phyloP scores from a whole-genome alignment of 306 rosid genomes.

The Casuarina cunninghamiana region DNA sequence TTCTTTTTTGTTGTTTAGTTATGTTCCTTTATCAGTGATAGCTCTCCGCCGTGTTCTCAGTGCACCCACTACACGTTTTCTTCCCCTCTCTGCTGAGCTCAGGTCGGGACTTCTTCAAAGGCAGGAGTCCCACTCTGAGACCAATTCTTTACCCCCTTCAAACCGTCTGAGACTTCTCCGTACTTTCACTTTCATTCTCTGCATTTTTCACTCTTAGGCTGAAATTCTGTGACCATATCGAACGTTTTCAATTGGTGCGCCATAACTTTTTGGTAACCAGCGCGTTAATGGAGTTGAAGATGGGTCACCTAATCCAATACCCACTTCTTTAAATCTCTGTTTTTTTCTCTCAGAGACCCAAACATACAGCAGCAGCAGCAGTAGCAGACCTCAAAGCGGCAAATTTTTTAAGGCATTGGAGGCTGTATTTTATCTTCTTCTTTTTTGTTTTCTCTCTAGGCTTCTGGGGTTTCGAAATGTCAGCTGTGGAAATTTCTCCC shows the following conservation, averaged over 20 bases:
- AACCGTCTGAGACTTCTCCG: neutral
- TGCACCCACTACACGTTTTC: conserved; percentile 57
- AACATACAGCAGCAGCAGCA: neutral
- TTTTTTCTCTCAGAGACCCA: conserved; percentile 21
- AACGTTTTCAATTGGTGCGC: neutral
- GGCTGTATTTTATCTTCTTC: conserved; percentile 5
- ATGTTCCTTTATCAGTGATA: conserved; percentile 42
- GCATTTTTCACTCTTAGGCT: conserved; percentile 18
- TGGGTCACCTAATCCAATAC: conserved; percentile 55
- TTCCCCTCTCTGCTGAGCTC: conserved; percentile 43
- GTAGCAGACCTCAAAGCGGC: conserved; percentile 31
- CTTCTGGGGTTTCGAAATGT: conserved; percentile 46
- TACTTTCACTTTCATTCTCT: conserved; percentile 25
- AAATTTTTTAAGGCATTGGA: conserved; percentile 38
- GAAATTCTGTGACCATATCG: conserved; percentile 12
- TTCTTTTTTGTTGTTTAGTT: conserved; percentile 14
- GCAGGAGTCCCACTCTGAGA: conserved; percentile 35
- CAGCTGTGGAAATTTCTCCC: conserved; percentile 48
- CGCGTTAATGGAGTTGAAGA: conserved; percentile 49
- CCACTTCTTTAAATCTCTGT: conserved; percentile 39
- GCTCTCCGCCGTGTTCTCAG: conserved; percentile 39
- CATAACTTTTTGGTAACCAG: conserved; percentile 5
- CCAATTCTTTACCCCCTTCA: conserved; percentile 25
- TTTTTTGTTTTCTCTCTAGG: conserved; percentile 6
- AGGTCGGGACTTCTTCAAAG: conserved; percentile 37